Evolutionary conservation across 768 basidiomycete genomes (phyloP).

Genomic region (Coprinopsis sp.): DNA sequence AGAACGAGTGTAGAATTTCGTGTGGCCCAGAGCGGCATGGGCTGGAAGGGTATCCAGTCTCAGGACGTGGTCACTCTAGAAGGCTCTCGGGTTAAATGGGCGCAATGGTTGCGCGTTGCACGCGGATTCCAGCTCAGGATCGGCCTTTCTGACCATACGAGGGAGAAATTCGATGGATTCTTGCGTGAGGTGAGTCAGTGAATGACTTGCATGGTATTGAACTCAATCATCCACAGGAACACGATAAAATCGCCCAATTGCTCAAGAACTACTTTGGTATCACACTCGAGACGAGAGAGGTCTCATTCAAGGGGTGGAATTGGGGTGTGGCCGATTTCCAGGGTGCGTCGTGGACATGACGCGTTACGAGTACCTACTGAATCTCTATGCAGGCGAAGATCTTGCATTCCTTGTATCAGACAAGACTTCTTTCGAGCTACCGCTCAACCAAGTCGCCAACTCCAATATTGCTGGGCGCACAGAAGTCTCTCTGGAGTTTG

Average conservation of each 20-base stretch:
- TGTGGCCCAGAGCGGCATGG: slow-evolving; percentile 85
- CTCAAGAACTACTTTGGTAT: slow-evolving; percentile 87
- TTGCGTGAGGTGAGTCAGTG: slow-evolving; percentile 65
- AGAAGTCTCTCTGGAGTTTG: slow-evolving; percentile 98
- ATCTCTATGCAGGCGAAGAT: slow-evolving; percentile 67
- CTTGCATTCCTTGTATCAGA: slow-evolving; percentile 88
- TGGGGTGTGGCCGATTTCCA: slow-evolving; percentile 96
- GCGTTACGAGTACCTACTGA: too few species aligned
- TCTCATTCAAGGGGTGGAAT: slow-evolving; percentile 94
- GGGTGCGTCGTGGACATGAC: slow-evolving; percentile 65
- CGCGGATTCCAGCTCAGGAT: slow-evolving; percentile 87
- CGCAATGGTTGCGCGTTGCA: slow-evolving; percentile 88
- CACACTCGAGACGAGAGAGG: slow-evolving; percentile 80
- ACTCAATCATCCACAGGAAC: slow-evolving; percentile 55
- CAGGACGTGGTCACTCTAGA: slow-evolving; percentile 61
- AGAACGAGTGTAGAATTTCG: slow-evolving; percentile 62
- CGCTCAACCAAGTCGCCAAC: slow-evolving; percentile 83
- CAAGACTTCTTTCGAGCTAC: slow-evolving; percentile 85
- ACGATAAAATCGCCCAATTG: slow-evolving; percentile 75
- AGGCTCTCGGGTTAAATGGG: slow-evolving; percentile 77
- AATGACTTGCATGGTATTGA: not conserved
- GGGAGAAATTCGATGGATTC: slow-evolving; percentile 93
- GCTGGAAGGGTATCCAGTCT: slow-evolving; percentile 82
- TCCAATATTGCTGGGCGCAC: slow-evolving; percentile 97
- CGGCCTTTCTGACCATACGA: slow-evolving; percentile 69